Percentiles rank a stretch among this genome's conserved stretches.
Conservation (phyloP, 1,284 basidiomycete genomes). For the Leccinum pachyderme region DNA sequence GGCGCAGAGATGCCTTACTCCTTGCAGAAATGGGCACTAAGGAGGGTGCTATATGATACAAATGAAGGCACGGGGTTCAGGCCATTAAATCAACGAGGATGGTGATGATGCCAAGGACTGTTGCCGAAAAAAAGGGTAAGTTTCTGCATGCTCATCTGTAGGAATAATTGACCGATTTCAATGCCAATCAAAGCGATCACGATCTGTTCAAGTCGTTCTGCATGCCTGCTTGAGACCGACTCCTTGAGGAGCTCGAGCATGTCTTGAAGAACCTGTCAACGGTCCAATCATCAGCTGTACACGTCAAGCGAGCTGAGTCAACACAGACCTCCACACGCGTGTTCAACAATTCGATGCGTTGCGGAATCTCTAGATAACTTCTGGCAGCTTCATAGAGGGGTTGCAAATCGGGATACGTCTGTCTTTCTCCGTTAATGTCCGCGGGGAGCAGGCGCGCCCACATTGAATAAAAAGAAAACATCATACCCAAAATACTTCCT, state of each 20-base stretch:
- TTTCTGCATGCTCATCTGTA: not conserved
- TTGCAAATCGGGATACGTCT: constrained; percentile 91
- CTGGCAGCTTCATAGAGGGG: constrained; percentile 92
- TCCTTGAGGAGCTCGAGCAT: constrained; percentile 97
- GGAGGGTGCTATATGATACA: constrained; percentile 11
- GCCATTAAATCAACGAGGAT: constrained; percentile 68
- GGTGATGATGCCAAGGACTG: constrained; percentile 69
- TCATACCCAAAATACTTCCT: constrained; percentile 92
- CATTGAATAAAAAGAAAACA: constrained; percentile 1
- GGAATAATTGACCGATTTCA: constrained; percentile 64
- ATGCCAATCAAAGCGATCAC: constrained; percentile 92
- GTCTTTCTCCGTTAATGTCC: constrained; percentile 13
- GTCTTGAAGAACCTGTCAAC: constrained; percentile 82
- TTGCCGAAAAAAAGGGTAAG: constrained; percentile 3
- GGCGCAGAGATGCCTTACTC: constrained; percentile 6
- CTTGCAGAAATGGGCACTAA: constrained; percentile 3
- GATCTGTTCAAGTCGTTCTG: constrained; percentile 93
- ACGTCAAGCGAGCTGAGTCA: constrained; percentile 4
- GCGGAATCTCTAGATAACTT: constrained; percentile 92
- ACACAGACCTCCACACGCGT: constrained; percentile 82
- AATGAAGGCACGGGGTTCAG: constrained; percentile 11
- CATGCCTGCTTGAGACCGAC: constrained; percentile 87
- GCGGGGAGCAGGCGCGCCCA: constrained; percentile 6
- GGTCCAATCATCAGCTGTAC: constrained; percentile 7
- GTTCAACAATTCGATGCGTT: constrained; percentile 91